These are phyloP conservation scores for Pisolithus marmoratus DNA, from an alignment of 768 basidiomycete species.

Conservation along the genomic window DNA sequence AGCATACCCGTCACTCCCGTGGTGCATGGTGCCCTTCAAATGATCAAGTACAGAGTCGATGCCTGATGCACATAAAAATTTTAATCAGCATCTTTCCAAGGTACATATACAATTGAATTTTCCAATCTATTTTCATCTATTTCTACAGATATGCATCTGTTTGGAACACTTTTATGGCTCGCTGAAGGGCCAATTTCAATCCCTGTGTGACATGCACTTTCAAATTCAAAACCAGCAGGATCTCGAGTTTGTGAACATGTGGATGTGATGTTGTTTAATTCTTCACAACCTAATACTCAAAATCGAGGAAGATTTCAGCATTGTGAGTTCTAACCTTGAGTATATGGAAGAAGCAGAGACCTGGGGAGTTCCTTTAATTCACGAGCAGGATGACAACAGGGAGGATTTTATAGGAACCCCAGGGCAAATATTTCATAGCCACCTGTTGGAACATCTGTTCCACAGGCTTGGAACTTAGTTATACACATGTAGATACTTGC, in stretches of 20 bases:
- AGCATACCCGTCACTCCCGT: too few relatives aligned
- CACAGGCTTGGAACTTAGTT: neutral
- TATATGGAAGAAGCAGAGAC: neutral
- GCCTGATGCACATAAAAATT: slow-evolving; percentile 11
- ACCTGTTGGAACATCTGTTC: neutral
- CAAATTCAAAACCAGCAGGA: slow-evolving; percentile 3
- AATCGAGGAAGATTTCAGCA: slow-evolving; percentile 6
- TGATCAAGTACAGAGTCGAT: slow-evolving; percentile 9
- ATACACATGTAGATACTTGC: neutral
- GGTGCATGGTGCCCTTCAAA: slow-evolving; percentile 16
- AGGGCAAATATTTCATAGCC: too few relatives aligned
- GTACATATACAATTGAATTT: neutral
- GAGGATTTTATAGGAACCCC: neutral
- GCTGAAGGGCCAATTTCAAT: slow-evolving; percentile 13
- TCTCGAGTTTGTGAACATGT: slow-evolving; percentile 1
- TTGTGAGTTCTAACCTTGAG: neutral
- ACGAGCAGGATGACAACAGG: neutral
- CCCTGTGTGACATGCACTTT: slow-evolving; percentile 3
- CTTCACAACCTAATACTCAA: slow-evolving; percentile 9
- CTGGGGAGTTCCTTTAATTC: neutral
- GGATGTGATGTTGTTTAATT: slow-evolving; percentile 6
- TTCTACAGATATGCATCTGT: slow-evolving; percentile 4
- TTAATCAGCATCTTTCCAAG: slow-evolving; percentile 20
- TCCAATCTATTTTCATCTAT: neutral
- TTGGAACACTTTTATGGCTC: slow-evolving; percentile 4